Conservation (phyloP, 2,329 filamentous ascomycete species). For the Colletotrichum sansevieriae region DNA sequence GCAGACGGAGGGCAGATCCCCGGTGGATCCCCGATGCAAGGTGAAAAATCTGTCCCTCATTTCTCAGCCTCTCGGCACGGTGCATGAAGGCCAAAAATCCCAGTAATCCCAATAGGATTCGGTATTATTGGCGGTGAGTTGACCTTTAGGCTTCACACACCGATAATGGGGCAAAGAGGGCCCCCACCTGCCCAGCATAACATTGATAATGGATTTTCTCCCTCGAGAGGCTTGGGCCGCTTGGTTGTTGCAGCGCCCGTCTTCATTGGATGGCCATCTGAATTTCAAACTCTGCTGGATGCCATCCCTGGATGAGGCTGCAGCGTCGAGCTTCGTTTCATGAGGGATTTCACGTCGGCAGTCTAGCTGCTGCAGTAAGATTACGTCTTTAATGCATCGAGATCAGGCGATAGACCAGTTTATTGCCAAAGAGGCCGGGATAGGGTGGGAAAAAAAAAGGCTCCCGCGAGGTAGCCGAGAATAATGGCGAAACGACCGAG, state of each 20-base stretch:
- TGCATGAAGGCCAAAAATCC: slow-evolving; percentile 34
- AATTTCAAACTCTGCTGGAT: slow-evolving; percentile 28
- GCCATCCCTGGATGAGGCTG: slow-evolving; percentile 38
- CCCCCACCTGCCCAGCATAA: slow-evolving; percentile 35
- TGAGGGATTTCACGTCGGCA: slow-evolving; percentile 38
- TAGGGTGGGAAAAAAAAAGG: slow-evolving; percentile 1
- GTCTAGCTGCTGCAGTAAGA: slow-evolving; percentile 29
- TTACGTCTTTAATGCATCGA: slow-evolving; percentile 41
- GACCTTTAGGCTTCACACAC: not conserved
- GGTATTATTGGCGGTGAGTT: slow-evolving; percentile 34
- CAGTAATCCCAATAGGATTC: slow-evolving; percentile 7
- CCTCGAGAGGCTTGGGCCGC: not conserved
- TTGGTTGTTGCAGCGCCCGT: slow-evolving; percentile 20
- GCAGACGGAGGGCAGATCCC: slow-evolving; percentile 23
- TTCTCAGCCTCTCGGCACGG: slow-evolving; percentile 17
- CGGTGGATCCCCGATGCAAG: slow-evolving; percentile 31
- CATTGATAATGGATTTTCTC: slow-evolving; percentile 41
- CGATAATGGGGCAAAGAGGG: slow-evolving; percentile 28
- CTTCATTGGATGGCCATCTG: slow-evolving; percentile 36
- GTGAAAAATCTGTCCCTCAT: slow-evolving; percentile 35
- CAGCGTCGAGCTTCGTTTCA: slow-evolving; percentile 39
- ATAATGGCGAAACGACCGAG: slow-evolving; percentile 33
- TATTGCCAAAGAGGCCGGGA: slow-evolving; percentile 1
- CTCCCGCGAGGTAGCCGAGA: slow-evolving; percentile 36
- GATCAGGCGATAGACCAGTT: slow-evolving; percentile 25